phyloP scores from a whole-genome alignment of 2,329 filamentous ascomycete genomes.

The Colletotrichum lini region DNA sequence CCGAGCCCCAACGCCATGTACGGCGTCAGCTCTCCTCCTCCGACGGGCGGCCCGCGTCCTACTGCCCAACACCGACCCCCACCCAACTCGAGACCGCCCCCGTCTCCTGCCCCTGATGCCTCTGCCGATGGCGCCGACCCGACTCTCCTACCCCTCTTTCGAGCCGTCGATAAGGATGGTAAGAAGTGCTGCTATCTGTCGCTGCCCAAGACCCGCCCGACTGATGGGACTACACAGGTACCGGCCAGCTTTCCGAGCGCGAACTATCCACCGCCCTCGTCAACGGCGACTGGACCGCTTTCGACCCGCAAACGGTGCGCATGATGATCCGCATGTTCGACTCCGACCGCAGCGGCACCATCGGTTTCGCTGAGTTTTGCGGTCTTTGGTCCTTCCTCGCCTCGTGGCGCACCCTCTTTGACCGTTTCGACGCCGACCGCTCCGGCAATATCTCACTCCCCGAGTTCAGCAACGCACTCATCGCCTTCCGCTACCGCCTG shows the following conservation, averaged over 20 bases:
- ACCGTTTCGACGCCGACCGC: slow-evolving; percentile 91
- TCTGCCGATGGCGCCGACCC: slow-evolving; percentile 70
- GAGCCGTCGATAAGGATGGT: slow-evolving; percentile 91
- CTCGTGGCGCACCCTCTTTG: slow-evolving; percentile 94
- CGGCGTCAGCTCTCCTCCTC: slow-evolving; percentile 67
- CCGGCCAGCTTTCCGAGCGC: slow-evolving; percentile 85
- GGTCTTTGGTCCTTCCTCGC: slow-evolving; percentile 96
- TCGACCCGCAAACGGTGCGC: slow-evolving; percentile 92
- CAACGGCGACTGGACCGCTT: slow-evolving; percentile 95
- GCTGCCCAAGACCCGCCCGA: background rate
- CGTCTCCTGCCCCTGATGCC: slow-evolving; percentile 70
- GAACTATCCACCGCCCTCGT: slow-evolving; percentile 93
- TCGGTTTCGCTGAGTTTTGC: slow-evolving; percentile 96
- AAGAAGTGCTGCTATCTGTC: slow-evolving; percentile 46
- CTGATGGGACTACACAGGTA: slow-evolving; percentile 63
- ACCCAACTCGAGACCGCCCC: slow-evolving; percentile 73
- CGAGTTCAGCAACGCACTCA: slow-evolving; percentile 91
- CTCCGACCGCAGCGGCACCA: slow-evolving; percentile 87
- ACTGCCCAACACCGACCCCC: slow-evolving; percentile 66
- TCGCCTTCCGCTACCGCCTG: slow-evolving; percentile 94
- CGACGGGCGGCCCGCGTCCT: slow-evolving; percentile 60
- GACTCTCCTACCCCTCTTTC: slow-evolving; percentile 87
- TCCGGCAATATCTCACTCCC: slow-evolving; percentile 87
- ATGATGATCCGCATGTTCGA: slow-evolving; percentile 99
- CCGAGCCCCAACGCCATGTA: slow-evolving; percentile 51